phyloP scores from a whole-genome alignment of 352 stramenopile species.

The Phytophthora tentaculata region DNA sequence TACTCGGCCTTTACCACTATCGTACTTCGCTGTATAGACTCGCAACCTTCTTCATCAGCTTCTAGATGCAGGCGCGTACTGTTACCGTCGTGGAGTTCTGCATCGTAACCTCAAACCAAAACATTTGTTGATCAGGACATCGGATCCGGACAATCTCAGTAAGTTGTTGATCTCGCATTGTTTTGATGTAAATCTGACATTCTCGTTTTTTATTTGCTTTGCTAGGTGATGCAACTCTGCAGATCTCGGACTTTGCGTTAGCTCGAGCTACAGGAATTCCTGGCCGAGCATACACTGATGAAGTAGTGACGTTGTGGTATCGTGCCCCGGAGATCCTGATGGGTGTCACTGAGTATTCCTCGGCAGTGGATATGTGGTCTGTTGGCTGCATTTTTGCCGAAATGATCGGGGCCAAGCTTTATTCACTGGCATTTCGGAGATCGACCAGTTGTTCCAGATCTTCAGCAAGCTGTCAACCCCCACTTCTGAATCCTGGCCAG shows the following conservation, averaged over 20 bases:
- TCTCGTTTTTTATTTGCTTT: not conserved
- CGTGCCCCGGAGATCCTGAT: constrained; percentile 90
- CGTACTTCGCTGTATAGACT: constrained; percentile 44
- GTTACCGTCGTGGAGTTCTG: constrained; percentile 86
- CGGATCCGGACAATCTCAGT: constrained; percentile 65
- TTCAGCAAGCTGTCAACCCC: constrained; percentile 97
- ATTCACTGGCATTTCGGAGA: constrained; percentile 83
- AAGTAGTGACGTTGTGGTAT: constrained; percentile 93
- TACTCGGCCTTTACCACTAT: not conserved
- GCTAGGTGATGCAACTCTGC: constrained; percentile 70
- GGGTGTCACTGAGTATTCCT: constrained; percentile 83
- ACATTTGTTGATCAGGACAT: constrained; percentile 86
- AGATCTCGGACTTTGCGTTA: constrained; percentile 90
- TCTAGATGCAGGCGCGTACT: constrained; percentile 88
- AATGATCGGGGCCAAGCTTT: constrained; percentile 91
- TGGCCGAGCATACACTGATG: constrained; percentile 88
- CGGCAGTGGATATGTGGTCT: constrained; percentile 93
- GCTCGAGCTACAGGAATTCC: constrained; percentile 90
- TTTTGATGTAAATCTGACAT: too few species aligned
- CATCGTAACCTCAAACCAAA: constrained; percentile 93
- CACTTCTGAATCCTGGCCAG: constrained; percentile 96
- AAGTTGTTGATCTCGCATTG: constrained; percentile 10
- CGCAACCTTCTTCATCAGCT: constrained; percentile 86
- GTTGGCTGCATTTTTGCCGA: constrained; percentile 98
- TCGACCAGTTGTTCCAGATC: constrained; percentile 89